Evolutionary conservation across 306 rosid species (phyloP).

Genomic region (Alnus glutinosa): DNA sequence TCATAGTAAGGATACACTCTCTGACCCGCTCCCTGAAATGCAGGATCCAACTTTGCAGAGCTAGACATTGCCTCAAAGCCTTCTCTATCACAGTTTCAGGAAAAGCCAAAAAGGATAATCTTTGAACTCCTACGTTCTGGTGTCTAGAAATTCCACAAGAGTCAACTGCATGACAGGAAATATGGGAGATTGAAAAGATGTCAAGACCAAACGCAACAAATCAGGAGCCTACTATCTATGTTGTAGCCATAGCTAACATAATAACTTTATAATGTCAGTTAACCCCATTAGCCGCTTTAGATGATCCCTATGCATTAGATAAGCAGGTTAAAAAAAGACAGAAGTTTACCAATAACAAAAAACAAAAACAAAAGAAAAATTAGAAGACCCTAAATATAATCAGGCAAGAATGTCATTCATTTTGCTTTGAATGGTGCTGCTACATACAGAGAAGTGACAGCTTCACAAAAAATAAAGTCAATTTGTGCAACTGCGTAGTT

Average conservation of each 20-base stretch:
- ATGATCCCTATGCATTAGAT: neutral
- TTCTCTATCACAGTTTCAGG: slow-evolving; percentile 35
- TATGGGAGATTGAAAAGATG: slow-evolving; percentile 15
- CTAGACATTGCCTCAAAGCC: slow-evolving; percentile 73
- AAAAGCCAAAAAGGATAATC: slow-evolving; percentile 23
- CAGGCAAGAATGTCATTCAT: neutral
- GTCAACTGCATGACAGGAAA: slow-evolving; percentile 39
- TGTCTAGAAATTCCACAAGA: slow-evolving; percentile 35
- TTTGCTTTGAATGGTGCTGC: neutral
- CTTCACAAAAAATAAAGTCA: neutral
- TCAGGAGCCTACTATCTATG: slow-evolving; percentile 22
- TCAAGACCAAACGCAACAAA: slow-evolving; percentile 27
- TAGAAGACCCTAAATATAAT: neutral
- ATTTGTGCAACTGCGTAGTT: neutral
- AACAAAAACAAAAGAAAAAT: neutral
- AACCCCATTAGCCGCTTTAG: neutral
- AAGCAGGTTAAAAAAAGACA: neutral
- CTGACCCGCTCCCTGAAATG: slow-evolving; percentile 98
- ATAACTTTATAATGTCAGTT: neutral
- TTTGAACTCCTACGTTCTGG: slow-evolving; percentile 20
- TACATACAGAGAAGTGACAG: neutral
- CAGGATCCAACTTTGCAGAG: slow-evolving; percentile 91
- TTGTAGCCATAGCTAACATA: slow-evolving; percentile 5
- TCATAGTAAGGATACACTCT: slow-evolving; percentile 80
- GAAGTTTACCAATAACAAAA: neutral